Conservation (phyloP, 129 eudicot genomes). For the Lonicera japonica region DNA sequence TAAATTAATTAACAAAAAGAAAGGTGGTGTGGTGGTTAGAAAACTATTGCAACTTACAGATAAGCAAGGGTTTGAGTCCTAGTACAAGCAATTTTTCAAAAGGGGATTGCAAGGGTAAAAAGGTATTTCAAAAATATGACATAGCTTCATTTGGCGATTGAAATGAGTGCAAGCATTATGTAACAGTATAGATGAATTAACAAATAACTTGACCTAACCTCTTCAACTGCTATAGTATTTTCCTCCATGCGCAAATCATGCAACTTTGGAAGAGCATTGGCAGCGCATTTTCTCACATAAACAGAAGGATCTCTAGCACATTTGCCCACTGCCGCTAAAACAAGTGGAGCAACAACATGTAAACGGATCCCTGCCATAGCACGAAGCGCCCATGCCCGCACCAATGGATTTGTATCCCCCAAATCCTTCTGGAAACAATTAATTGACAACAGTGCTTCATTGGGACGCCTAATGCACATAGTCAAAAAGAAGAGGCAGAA, state of each 20-base stretch:
- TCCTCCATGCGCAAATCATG: conserved; percentile 86
- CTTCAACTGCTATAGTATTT: conserved; percentile 55
- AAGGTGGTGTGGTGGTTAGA: too few relatives aligned
- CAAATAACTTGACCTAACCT: conserved; percentile 42
- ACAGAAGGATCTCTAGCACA: conserved; percentile 98
- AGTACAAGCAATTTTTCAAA: too few relatives aligned
- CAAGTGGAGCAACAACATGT: conserved; percentile 83
- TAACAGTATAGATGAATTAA: conserved; percentile 11
- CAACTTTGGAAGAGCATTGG: conserved; percentile 91
- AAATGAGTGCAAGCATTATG: too few relatives aligned
- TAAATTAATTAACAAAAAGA: too few relatives aligned
- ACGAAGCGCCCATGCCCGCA: conserved; percentile 99
- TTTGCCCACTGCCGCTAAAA: conserved; percentile 78
- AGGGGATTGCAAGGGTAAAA: too few relatives aligned
- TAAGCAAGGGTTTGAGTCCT: too few relatives aligned
- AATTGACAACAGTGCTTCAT: conserved; percentile 90
- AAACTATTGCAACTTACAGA: too few relatives aligned
- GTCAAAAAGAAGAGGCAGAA: conserved; percentile 2
- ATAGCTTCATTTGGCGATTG: too few relatives aligned
- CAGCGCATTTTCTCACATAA: conserved; percentile 95
- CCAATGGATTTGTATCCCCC: conserved; percentile 92
- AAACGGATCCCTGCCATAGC: conserved; percentile 98
- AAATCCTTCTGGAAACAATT: conserved; percentile 96
- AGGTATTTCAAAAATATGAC: too few relatives aligned
- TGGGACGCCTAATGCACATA: conserved; percentile 73